phyloP scores from a whole-genome alignment of 805 yeast genomes.

The Saturnispora diversa region DNA sequence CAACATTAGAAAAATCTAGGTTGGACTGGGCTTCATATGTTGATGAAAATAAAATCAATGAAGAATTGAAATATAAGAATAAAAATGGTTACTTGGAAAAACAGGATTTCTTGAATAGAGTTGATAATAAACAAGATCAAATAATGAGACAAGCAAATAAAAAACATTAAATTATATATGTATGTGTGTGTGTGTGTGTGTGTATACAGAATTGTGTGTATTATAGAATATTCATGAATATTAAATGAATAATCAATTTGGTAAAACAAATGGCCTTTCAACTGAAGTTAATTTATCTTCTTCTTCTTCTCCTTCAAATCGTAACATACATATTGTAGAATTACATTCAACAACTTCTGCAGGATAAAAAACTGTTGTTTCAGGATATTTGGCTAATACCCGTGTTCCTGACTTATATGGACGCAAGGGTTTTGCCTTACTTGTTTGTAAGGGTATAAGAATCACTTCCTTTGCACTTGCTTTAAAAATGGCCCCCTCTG shows the following conservation, averaged over 20 bases:
- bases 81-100: slow-evolving; percentile 87
- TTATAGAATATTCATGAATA: no score
- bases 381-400: slow-evolving; percentile 92
- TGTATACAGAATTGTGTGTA: background rate
- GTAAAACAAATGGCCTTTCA: slow-evolving; percentile 72
- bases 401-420: slow-evolving; percentile 67
- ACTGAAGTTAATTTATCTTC: slow-evolving; percentile 93
- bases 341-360: slow-evolving; percentile 83
- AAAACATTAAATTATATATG: background rate
- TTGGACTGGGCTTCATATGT: slow-evolving; percentile 95
- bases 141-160: slow-evolving; percentile 37
- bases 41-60: slow-evolving; percentile 74
- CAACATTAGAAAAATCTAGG: slow-evolving; percentile 87
- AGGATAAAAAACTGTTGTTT: slow-evolving; percentile 92
- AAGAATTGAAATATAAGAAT: slow-evolving; percentile 71
- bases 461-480: slow-evolving; percentile 76
- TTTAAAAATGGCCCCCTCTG: slow-evolving; percentile 78
- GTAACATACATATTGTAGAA: slow-evolving; percentile 69
- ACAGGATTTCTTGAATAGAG: slow-evolving; percentile 79
- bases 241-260: slow-evolving; percentile 27
- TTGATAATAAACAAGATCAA: slow-evolving; percentile 51
- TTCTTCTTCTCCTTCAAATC: slow-evolving; percentile 96
- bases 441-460: slow-evolving; percentile 43
- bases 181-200: background rate
- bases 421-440: slow-evolving; percentile 27